Evolutionary conservation across 306 rosid genomes (phyloP).

Genomic region (Mucuna pruriens): DNA sequence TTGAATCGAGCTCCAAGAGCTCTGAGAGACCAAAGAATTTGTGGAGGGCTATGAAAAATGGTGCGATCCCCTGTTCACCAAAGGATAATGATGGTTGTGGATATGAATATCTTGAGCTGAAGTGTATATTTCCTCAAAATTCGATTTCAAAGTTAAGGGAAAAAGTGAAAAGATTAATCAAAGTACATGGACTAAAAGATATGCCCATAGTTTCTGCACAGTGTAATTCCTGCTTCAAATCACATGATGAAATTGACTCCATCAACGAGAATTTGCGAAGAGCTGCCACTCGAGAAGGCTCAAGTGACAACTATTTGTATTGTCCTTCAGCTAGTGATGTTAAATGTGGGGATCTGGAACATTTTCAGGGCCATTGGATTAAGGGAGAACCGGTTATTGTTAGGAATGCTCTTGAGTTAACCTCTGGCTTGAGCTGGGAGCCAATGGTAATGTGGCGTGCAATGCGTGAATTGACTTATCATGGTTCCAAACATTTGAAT

Average conservation of each 20-base stretch:
- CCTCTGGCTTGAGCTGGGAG: conserved; percentile 77
- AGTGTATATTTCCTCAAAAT: conserved; percentile 14
- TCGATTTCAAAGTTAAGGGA: conserved; percentile 27
- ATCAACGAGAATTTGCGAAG: conserved; percentile 6
- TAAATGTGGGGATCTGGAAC: conserved; percentile 53
- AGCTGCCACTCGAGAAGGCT: conserved; percentile 38
- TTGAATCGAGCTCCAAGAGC: conserved; percentile 16
- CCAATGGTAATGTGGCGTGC: conserved; percentile 84
- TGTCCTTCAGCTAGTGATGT: conserved; percentile 57
- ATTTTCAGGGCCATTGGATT: conserved; percentile 71
- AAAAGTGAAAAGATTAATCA: conserved; percentile 26
- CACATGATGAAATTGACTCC: background rate
- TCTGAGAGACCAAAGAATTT: conserved; percentile 30
- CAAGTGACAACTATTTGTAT: conserved; percentile 61
- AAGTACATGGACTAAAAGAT: conserved; percentile 20
- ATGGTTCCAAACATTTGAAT: conserved; percentile 25
- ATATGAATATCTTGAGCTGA: conserved; percentile 27
- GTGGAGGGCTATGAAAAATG: conserved; percentile 50
- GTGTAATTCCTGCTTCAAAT: conserved; percentile 26
- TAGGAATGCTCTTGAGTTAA: conserved; percentile 60
- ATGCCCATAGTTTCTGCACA: background rate
- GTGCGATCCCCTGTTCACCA: conserved; percentile 61
- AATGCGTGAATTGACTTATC: conserved; percentile 55
- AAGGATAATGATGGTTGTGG: conserved; percentile 61
- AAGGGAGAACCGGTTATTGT: conserved; percentile 72